Base-by-base conservation (phyloP, 768 basidiomycete species). In the Amanita fuliginea region DNA sequence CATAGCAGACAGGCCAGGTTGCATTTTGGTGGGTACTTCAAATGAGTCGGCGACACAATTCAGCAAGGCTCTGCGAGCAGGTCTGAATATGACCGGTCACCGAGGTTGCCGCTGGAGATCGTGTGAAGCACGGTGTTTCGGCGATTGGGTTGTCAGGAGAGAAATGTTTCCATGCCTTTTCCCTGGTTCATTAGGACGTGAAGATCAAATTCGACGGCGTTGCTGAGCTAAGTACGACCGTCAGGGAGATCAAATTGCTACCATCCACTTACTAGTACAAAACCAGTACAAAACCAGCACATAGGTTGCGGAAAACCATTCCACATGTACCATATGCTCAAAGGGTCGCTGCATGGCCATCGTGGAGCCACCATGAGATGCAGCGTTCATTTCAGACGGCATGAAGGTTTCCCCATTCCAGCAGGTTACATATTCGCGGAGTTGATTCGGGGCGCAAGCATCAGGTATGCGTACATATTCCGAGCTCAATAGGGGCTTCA, bases 101-200 rank as follows among this genome's bases (percentile, higher is more conserved):
- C 33, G 11, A 70, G 66, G 55, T 67, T 76, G n/a, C 63, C 71
- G 40, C 57, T 58, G 55, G 76, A 78, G 42, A 72, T 70, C 28
- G 86, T 69, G 62, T 91, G 88, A 30, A 85, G 64, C 26, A 91
- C 71, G 90, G 69, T 3, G 74, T 71, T 61, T 91, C 88, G 0
- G 86, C 76, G 40, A 83, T 64, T 0, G 83, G 74, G 3, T 84
- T 84, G 34, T 84, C 71, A 1, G 83, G 26, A 26, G 6, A 6
- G 6, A 26, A 6, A 28, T 28, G 9, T 28, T 8, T 1, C 8
- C 28, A 28, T 28, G 28, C 4, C 26, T 26, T 26, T 26, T n/a
- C n/a, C n/a, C n/a, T n/a, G n/a, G 4, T 83, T 86, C 86, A 90
- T 62, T 83, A 67, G 52, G 74, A 62, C 70, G 77, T 0, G 67